These are phyloP conservation scores for Beauveria scarabaeidicola DNA, from an alignment of 2,329 filamentous ascomycete species.

Conservation along the genomic window DNA sequence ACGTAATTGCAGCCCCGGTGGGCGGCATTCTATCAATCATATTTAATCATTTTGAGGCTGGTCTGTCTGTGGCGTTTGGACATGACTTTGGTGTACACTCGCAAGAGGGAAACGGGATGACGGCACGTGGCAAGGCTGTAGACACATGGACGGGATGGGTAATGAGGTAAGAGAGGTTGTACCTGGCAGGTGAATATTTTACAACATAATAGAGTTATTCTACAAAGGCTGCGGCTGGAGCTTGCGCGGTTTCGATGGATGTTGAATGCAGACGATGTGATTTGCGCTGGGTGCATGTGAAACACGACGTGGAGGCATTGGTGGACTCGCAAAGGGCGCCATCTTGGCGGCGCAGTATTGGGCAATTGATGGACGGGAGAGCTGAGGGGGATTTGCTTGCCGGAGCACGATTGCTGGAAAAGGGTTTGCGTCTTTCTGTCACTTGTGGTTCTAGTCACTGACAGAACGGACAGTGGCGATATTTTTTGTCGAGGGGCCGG, in stretches of 20 bases:
- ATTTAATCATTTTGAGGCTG: slow-evolving; percentile 3
- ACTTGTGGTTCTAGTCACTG: no score
- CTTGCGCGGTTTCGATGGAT: background rate
- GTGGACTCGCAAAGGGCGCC: background rate
- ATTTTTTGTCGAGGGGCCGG: no score
- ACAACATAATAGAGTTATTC: background rate
- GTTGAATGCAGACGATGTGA: background rate
- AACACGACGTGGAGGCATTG: background rate
- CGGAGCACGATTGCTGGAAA: no score
- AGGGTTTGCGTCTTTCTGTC: no score
- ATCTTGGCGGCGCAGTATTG: background rate
- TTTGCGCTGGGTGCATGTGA: slow-evolving; percentile 2
- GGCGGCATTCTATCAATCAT: background rate
- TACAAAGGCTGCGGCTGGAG: background rate
- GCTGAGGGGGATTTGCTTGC: background rate
- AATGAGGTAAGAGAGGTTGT: slow-evolving; percentile 1
- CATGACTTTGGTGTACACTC: background rate
- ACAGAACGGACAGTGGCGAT: no score
- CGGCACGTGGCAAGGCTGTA: background rate
- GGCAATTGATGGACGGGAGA: background rate
- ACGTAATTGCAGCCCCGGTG: background rate
- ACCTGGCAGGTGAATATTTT: background rate
- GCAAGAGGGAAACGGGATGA: background rate
- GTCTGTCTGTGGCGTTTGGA: background rate
- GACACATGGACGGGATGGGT: background rate